Conservation (phyloP, 208 protist genomes). For the Acanthamoeba healyi region DNA sequence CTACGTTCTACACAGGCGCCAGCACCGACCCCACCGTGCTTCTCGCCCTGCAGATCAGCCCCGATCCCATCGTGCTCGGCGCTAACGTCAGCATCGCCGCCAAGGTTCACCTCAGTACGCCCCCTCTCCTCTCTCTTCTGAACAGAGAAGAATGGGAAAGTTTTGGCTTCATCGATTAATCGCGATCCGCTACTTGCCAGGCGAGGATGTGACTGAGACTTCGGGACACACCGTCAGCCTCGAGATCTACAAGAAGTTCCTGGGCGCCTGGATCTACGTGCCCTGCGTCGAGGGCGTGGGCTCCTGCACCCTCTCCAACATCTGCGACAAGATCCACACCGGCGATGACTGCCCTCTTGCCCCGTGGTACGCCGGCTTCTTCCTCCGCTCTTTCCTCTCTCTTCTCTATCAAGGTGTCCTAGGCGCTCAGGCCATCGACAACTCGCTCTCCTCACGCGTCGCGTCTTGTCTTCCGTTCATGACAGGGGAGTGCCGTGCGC, state of each 20-base stretch:
- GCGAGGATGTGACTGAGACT: not conserved
- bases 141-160: not conserved
- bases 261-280: constrained; percentile 67
- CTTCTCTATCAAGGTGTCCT: no score
- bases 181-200: not conserved
- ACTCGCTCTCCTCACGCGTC: no score
- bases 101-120: constrained; percentile 17
- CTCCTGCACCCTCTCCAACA: no score
- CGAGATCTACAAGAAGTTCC: constrained; percentile 75
- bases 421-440: no score
- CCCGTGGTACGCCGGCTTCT: no score
- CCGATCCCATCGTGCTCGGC: constrained; percentile 69
- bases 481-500: constrained; percentile 64
- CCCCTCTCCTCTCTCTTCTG: not conserved
- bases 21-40: constrained; percentile 52
- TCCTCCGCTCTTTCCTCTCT: no score
- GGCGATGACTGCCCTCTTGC: no score
- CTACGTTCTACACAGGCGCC: not conserved
- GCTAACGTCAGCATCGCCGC: not conserved
- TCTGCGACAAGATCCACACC: no score
- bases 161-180: not conserved
- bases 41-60: constrained; percentile 18
- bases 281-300: constrained; percentile 23
- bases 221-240: constrained; percentile 28
- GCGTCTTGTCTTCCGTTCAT: no score